Base-by-base conservation (phyloP, 768 basidiomycete species). In the Agaricus sinodeliciosus region DNA sequence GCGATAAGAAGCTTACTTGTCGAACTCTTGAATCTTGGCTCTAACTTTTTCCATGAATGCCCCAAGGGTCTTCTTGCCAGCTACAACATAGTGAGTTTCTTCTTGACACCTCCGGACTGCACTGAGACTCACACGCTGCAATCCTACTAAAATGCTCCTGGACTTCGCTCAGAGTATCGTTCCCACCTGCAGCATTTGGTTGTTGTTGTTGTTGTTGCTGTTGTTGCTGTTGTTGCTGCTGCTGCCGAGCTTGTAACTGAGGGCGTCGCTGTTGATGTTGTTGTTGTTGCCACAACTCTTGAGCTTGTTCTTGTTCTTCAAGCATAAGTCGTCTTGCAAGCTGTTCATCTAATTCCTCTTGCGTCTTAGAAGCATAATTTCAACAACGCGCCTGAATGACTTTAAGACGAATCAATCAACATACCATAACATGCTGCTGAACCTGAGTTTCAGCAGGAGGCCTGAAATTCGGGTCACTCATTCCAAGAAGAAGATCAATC, bases 11-110 rank as follows among this genome's bases (percentile, higher is more conserved):
- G 22, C 66, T 13, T 71, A 70, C 60, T 82, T 80, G 36, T 91
- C 89, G 56, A 81, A 82, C 60, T 91, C 90, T 60, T 87, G 84
- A 54, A 91, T 81, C 76, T 91, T 92, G 4, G 87, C 82, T 62
- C 82, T 90, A 43, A 90, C 87, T 64, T 86, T 91, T 31, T 80
- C 81, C 37, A 91, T 74, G 25, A 92, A 64, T 8, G 71, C 76
- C 43, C 77, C 82, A 65, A 92, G 79, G 0, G 89, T 91, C 68
- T 83, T 87, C 71, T 87, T 90, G 3, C 90, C 88, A 49, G 77
- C 85, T 87, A 54, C 9, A 47, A 31, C 11, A 31, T 31, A 31
- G 6, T 31, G 31, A 31, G 31, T 31, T 31, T 31, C 31, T 31
- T 31, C 31, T n/a, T 11, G 31, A 8, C 22, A 1, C 3, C 6